Base-by-base conservation (phyloP, 768 basidiomycete genomes). In the Leccinellum rugosiceps region DNA sequence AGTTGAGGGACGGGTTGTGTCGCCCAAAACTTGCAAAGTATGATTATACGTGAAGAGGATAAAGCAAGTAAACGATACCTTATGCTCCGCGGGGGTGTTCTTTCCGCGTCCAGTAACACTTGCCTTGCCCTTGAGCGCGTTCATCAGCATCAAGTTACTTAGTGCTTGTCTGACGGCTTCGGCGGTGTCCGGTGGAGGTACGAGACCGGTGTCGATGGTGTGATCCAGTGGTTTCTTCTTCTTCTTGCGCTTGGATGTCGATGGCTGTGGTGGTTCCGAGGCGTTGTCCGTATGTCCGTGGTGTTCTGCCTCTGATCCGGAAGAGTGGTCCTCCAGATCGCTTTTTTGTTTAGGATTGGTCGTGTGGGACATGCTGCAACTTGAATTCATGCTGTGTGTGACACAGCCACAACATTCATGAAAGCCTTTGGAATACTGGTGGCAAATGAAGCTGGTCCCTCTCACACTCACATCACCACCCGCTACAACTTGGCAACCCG, bases 1-100 rank as follows among this genome's bases (percentile, higher is more conserved):
- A 84, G 74, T 67, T 94, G 92, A n/a, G 93, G 90, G 7, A 99
- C 97, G 3, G 97, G 97, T 72, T 99, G 97, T 6, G 96, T 98
- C 32, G 79, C 84, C 97, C 97, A 98, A 75, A 99, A 99, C 94
- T 93, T 65, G 23, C 13, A 52, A 31, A 55, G 9, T 25, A 25
- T 25, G 25, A 60, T 54, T 55, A 63, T 52, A 57, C 31, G 58
- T 47, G 23, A 50, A 52, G 35, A 63, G 51, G 38, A 50, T 15
- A 15, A 30, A 26, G 28, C 31, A 14, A 34, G 9, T 21, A 26
- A 38, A 41, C 70, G 78, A 53, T 63, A 92, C 94, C 79, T 95
- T 96, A 69, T 97, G 93, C 68, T 89, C 87, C 47, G 91, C 92
- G 68, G 88, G 82, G 61, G 89, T 83, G 75, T 93, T 92, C 65